A percentile compares a stretch with the other conserved stretches of the same genome.
Conservation (phyloP, 768 basidiomycete genomes). For the Podaxis sp. region DNA sequence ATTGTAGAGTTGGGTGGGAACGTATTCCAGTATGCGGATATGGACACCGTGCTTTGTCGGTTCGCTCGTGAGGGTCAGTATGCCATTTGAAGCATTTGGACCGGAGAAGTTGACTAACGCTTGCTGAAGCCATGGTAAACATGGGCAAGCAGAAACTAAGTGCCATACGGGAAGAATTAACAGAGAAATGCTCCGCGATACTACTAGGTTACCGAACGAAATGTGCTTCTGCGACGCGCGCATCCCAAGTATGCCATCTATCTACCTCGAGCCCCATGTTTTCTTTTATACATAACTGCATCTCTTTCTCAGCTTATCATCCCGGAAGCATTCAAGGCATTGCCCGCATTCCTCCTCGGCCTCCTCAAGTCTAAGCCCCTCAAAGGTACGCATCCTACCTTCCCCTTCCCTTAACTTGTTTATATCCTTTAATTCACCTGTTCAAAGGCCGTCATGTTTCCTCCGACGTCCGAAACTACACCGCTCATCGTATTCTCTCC, state of each 20-base stretch:
- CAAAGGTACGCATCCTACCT: slow-evolving; percentile 60
- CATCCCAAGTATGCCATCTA: slow-evolving; percentile 64
- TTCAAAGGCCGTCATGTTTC: slow-evolving; percentile 75
- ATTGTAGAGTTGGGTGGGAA: slow-evolving; percentile 84
- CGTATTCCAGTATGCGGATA: slow-evolving; percentile 88
- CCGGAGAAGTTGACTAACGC: not conserved
- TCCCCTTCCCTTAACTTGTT: not conserved
- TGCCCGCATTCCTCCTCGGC: slow-evolving; percentile 79
- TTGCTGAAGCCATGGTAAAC: slow-evolving; percentile 61
- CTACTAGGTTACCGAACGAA: slow-evolving; percentile 85
- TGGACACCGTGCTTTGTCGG: slow-evolving; percentile 77
- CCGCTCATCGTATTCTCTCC: slow-evolving; percentile 72
- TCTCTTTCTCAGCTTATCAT: slow-evolving; percentile 70
- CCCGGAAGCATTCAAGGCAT: slow-evolving; percentile 86
- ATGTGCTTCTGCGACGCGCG: slow-evolving; percentile 77
- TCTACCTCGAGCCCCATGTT: not conserved
- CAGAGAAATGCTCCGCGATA: slow-evolving; percentile 78
- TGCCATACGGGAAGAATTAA: slow-evolving; percentile 81
- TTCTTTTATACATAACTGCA: not conserved
- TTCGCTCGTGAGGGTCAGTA: slow-evolving; percentile 74
- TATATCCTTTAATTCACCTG: not conserved
- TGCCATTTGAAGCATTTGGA: no score
- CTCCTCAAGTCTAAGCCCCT: slow-evolving; percentile 88
- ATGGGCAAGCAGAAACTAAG: slow-evolving; percentile 59
- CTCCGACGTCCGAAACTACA: slow-evolving; percentile 90